Conservation (phyloP, 192 early-diverging fungal species). For the Coemansia sp. region DNA sequence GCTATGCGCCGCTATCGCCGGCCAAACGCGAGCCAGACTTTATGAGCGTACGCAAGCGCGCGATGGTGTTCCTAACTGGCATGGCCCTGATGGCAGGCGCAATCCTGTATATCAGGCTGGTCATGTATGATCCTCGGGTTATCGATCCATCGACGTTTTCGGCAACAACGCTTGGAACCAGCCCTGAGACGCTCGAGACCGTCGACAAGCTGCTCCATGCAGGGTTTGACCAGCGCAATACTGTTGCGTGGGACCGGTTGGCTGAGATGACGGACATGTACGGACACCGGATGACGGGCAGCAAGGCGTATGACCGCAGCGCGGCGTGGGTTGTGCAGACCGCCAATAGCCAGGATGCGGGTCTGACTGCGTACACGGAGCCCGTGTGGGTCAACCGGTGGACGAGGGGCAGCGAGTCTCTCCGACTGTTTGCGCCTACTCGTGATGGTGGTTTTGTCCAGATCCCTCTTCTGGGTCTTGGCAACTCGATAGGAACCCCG, state of each 20-base stretch:
- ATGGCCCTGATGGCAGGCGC: conserved; percentile 14
- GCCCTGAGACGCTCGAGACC: conserved; percentile 20
- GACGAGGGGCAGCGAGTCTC: conserved; percentile 60
- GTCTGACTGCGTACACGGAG: conserved; percentile 58
- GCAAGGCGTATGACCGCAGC: conserved; percentile 55
- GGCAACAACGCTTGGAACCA: conserved; percentile 13
- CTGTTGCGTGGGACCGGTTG: conserved; percentile 63
- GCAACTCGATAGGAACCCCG: conserved; percentile 57
- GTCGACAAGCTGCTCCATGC: conserved; percentile 33
- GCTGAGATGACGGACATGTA: conserved; percentile 67
- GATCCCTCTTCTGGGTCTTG: conserved; percentile 58
- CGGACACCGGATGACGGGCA: conserved; percentile 61
- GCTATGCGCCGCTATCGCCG: conserved; percentile 19
- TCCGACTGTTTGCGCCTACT: conserved; percentile 56
- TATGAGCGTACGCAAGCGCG: conserved; percentile 15
- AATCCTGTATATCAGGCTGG: conserved; percentile 4
- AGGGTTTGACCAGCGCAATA: conserved; percentile 36
- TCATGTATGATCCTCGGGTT: conserved; percentile 17
- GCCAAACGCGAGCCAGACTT: conserved; percentile 5
- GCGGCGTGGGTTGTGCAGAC: conserved; percentile 61
- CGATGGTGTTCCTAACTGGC: conserved; percentile 15
- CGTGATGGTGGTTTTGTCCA: conserved; percentile 46
- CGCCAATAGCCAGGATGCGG: conserved; percentile 37
- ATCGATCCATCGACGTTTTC: conserved; percentile 31
- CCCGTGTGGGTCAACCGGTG: conserved; percentile 60